phyloP scores from a whole-genome alignment of 202 grass and related monocot genomes.

The Eragrostis tef region DNA sequence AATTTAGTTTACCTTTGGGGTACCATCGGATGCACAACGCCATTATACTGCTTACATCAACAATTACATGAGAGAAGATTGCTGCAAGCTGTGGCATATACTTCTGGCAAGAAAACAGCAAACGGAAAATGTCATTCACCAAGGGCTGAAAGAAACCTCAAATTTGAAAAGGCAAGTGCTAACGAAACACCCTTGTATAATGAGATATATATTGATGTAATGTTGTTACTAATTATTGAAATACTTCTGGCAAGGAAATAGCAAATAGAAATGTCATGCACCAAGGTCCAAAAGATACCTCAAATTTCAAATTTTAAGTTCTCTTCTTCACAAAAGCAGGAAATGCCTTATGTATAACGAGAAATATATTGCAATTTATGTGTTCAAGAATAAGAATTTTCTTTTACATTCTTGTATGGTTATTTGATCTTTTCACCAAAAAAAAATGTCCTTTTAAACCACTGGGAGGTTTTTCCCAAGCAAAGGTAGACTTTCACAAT shows the following conservation, averaged over 20 bases:
- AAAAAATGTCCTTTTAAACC: not conserved
- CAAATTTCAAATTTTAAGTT: not conserved
- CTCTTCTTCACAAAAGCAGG: not conserved
- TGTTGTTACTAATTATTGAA: too few species aligned
- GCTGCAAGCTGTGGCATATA: slow-evolving; percentile 85
- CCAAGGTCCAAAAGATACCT: not conserved
- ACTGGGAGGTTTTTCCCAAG: not conserved
- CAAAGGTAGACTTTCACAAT: not conserved
- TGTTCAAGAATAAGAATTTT: not conserved
- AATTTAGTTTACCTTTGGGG: slow-evolving; percentile 64
- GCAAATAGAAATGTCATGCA: not conserved
- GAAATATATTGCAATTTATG: slow-evolving; percentile 3
- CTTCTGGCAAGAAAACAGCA: slow-evolving; percentile 64
- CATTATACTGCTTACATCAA: slow-evolving; percentile 93
- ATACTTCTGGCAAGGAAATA: slow-evolving; percentile 68
- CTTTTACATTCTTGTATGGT: not conserved
- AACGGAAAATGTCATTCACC: slow-evolving; percentile 17
- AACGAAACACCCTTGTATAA: not conserved
- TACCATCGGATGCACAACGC: slow-evolving; percentile 90
- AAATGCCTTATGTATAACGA: not conserved
- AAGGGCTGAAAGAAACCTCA: slow-evolving; percentile 6
- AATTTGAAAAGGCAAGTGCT: slow-evolving; percentile 17
- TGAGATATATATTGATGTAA: not conserved
- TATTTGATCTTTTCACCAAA: slow-evolving; percentile 18
- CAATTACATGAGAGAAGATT: slow-evolving; percentile 78